Conservation (phyloP, 768 basidiomycete species). For the Pisolithus sp. region DNA sequence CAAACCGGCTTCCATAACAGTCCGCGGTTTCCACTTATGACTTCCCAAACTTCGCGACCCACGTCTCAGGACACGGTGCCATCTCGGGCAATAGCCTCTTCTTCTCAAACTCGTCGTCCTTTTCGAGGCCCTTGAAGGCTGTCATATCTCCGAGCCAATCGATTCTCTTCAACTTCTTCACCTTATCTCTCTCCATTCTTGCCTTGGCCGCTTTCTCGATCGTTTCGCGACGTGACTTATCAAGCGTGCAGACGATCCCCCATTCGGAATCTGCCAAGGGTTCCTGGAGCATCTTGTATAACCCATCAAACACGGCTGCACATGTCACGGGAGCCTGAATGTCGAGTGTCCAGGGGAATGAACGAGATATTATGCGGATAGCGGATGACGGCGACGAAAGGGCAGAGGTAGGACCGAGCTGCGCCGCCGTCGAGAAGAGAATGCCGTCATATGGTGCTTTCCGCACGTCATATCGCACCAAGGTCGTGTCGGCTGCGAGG, state of each 20-base stretch:
- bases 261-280: constrained; percentile 62
- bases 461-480: constrained; percentile 44
- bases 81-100: constrained; percentile 42
- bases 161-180: constrained; percentile 43
- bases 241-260: constrained; percentile 41
- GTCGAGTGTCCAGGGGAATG: constrained; percentile 63
- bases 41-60: constrained; percentile 47
- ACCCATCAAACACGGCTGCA: constrained; percentile 47
- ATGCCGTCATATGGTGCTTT: constrained; percentile 38
- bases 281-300: constrained; percentile 45
- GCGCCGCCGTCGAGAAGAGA: constrained; percentile 35
- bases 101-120: constrained; percentile 51
- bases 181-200: constrained; percentile 34
- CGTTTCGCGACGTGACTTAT: constrained; percentile 36
- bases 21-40: constrained; percentile 7
- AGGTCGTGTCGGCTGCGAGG: constrained; percentile 46
- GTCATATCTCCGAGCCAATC: constrained; percentile 58
- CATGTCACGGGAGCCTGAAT: constrained; percentile 44
- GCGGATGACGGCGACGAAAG: constrained; percentile 26
- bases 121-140: constrained; percentile 57
- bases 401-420: constrained; percentile 32
- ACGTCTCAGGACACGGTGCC: constrained; percentile 44
- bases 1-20: no score
- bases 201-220: constrained; percentile 49
- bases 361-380: constrained; percentile 50